Evolutionary conservation across 495 filamentous ascomycete species (phyloP), one percentile per base, ranked within the genome.

Genomic region (Staphylotrichum longicolle): DNA sequence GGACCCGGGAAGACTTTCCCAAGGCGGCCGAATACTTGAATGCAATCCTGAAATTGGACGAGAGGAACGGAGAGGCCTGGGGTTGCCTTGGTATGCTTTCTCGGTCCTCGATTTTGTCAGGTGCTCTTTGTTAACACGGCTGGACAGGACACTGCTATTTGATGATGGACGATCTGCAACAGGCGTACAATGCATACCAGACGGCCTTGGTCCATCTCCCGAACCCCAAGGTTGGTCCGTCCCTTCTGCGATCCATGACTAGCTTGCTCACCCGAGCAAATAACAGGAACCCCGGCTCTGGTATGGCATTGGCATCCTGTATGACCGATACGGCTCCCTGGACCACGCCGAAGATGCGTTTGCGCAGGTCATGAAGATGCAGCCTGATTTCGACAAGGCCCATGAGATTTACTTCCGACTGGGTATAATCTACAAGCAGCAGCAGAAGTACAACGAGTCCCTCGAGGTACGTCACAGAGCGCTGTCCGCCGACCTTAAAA

Each of bases 361-460:
- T 73, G 96, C 94, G 4, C 91, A 99, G 69, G 94, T 99, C 57
- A 98, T 99, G 94, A 86, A 89, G 62, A 99, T 99, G 93, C 88
- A 94, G 56, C 94, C 94, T 3, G 87, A 93, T 68, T 99, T 98
- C 62, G 94, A 99, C 71, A 99, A 99, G 81, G 92, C 94, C 52
- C 98, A 98, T 68, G 94, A 99, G 70, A 97, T 99, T 57, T 99
- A 98, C 76, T 99, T 99, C 78, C 87, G 94, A 14, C 82, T 99
- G 44, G 94, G 94, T 32, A 99, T 99, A 77, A 98, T 99, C 50
- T 98, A 98, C 80, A 99, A 99, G 73, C 92, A 97, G 62, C 95
- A 98, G 70, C 88, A 93, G 60, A 98, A 98, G 74, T 99, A 94
- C 69, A 82, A 81, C 45, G 86, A 93, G 67, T 96, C 92, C 75